A percentile compares a stretch with the other conserved stretches of the same genome.
Conservation (phyloP, 2,329 filamentous ascomycete genomes). For the Xylariaceae sp. region DNA sequence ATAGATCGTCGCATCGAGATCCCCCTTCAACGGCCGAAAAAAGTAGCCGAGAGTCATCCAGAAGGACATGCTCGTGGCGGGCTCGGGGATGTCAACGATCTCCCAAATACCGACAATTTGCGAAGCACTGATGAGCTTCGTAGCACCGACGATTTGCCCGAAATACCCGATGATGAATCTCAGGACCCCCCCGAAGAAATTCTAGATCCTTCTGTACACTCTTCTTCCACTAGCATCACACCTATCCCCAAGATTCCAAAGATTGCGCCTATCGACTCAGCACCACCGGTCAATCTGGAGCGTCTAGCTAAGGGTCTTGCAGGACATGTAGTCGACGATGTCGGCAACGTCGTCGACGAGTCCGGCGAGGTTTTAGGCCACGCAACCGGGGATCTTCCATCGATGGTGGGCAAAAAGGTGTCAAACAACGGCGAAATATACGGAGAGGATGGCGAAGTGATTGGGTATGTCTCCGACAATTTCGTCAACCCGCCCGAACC, state of each 20-base stretch:
- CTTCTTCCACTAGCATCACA: constrained; percentile 36
- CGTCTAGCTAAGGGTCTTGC: constrained; percentile 39
- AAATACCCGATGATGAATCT: constrained; percentile 21
- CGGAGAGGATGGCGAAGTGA: constrained; percentile 38
- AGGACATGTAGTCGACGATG: constrained; percentile 49
- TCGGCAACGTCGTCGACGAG: constrained; percentile 49
- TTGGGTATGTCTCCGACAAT: constrained; percentile 43
- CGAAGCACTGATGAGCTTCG: constrained; percentile 18
- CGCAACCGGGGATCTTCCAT: constrained; percentile 50
- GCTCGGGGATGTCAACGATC: constrained; percentile 21
- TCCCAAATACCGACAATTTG: constrained; percentile 22
- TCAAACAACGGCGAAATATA: constrained; percentile 44
- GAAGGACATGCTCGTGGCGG: constrained; percentile 11
- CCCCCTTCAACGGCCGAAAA: constrained; percentile 26
- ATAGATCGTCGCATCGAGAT: constrained; percentile 31
- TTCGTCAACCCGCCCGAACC: constrained; percentile 28
- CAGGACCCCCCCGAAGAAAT: constrained; percentile 32
- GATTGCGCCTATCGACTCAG: constrained; percentile 37
- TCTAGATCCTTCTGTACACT: constrained; percentile 30
- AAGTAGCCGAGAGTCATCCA: constrained; percentile 13
- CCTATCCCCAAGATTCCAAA: constrained; percentile 41
- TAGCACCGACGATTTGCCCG: constrained; percentile 21
- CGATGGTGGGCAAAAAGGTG: constrained; percentile 50
- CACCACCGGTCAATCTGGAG: constrained; percentile 27
- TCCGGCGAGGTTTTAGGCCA: constrained; percentile 49